Conservation (phyloP, 208 protist species). For the Wallacemonas sp. region DNA sequence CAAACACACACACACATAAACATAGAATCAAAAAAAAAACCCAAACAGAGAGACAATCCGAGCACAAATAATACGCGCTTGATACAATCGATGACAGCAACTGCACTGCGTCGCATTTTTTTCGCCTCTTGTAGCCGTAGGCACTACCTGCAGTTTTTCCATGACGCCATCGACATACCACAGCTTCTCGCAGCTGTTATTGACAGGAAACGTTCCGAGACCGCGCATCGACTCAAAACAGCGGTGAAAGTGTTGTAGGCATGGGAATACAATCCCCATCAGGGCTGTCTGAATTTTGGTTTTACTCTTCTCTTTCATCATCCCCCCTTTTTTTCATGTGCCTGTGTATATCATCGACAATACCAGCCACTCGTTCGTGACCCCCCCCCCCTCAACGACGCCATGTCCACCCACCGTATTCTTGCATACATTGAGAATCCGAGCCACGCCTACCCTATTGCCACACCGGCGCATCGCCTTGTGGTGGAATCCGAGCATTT, state of each 20-base stretch:
- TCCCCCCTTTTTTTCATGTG: neutral
- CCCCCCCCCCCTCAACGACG: neutral
- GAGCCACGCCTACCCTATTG: neutral
- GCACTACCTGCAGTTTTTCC: too few relatives aligned
- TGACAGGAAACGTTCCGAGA: too few relatives aligned
- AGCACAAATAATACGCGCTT: neutral
- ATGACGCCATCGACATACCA: too few relatives aligned
- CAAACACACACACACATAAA: neutral
- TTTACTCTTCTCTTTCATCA: neutral
- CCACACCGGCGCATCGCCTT: too few relatives aligned
- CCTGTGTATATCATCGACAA: neutral
- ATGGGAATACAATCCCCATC: neutral
- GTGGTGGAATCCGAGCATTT: neutral
- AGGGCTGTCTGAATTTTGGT: neutral
- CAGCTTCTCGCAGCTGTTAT: too few relatives aligned
- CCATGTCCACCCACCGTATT: neutral
- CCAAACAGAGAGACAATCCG: neutral
- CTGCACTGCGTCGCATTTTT: too few relatives aligned
- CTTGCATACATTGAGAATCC: neutral
- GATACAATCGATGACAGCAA: too few relatives aligned
- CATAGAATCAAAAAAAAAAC: neutral
- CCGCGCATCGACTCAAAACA: neutral
- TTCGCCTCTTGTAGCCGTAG: too few relatives aligned
- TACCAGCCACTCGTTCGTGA: neutral
- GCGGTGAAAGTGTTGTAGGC: neutral